Evolutionary conservation across 768 basidiomycete genomes (phyloP), one percentile per base, ranked within the genome.

Genomic region (Trichaptum fuscoviolaceum): DNA sequence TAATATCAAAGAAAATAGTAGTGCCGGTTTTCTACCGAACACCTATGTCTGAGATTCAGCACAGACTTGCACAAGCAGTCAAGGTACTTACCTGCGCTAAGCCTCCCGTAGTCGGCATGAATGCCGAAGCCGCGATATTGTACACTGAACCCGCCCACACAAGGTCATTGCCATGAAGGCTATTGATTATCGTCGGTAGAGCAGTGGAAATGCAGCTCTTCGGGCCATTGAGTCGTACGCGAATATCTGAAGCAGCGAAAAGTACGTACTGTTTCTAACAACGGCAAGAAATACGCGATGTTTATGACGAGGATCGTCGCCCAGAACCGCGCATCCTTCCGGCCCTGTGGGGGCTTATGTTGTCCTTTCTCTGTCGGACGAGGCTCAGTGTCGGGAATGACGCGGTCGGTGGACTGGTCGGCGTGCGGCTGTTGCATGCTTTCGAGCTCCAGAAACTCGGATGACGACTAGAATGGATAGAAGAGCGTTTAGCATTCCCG

Each of bases 1-100:
- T 10, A 73, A 66, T 1, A 64, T 1, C 35, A 75, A 34, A 4
- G 73, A 70, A 10, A 63, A 64, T 8, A 77, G 65, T 62, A 77
- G 67, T 8, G 73, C 68, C 10, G 72, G 70, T n/a, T 71, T 72
- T n/a, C 77, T 68, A 8, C 77, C 77, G 27, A 77, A 75, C 8
- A 75, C 70, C 65, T 75, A 23, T 9, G 15, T 20, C 35, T 7
- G 35, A 52, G 3, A 52, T 52, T 52, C 15, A 52, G 42, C 2
- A 4, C 5, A 52, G 5, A 52, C 3, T 6, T 12, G 15, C 15
- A 4, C 5, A 52, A 15, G 3, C 15, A 2, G 20, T 2, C 20
- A 20, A 12, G 35, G 27, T 34, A 36, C 35, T 5, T 23, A 70
- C 70, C 60, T 70, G 70, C 24, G 73, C 66, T 2, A 75, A 64